Base-by-base conservation (phyloP, 2,329 filamentous ascomycete genomes). In the Venturia nashicola region DNA sequence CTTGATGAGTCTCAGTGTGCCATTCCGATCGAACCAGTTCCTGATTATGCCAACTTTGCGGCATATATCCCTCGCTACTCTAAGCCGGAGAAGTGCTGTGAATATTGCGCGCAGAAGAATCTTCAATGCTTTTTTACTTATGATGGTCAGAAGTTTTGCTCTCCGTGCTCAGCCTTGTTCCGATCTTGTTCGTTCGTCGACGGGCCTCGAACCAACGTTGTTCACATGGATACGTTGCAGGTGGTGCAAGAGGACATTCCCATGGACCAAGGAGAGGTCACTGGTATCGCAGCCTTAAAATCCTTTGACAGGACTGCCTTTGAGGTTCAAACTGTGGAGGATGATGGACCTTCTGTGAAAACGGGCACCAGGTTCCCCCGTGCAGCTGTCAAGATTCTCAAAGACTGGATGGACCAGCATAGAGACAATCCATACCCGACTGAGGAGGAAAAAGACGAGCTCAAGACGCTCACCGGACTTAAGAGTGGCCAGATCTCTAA, bases 401-500 rank as follows among this genome's bases (percentile, higher is more conserved):
- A 93, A 75, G 86, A 87, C 69, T 97, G 92, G 92, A 82, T 96
- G 40, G 83, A 87, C 0, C 86, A 85, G 7, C 91, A 96, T 72
- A 84, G 83, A 70, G 83, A 88, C 62, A 89, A 95, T 69, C 92
- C 91, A 0, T 97, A 96, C 72, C 91, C 92, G 5, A 92, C 85
- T 42, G 91, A 96, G 54, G 86, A 91, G 65, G 90, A 96, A 72
- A 95, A 93, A 71, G 88, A 91, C 68, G 82, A 85, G 66, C 79
- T 97, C 34, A 88, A 91, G 74, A 81, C 83, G 59, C 83, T 88
- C 69, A 96, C 91, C 0, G 90, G 91, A 8, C 80, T 97, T 48
- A 91, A 85, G 72, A 85, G 90, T 70, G 88, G 82, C 16, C 92
- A 97, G 71, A 93, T 96, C 69, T 87, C 87, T 12, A 96, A 95